These are phyloP conservation scores for Psilocybe cubensis DNA, from an alignment of 768 basidiomycete species.

Conservation along the genomic window DNA sequence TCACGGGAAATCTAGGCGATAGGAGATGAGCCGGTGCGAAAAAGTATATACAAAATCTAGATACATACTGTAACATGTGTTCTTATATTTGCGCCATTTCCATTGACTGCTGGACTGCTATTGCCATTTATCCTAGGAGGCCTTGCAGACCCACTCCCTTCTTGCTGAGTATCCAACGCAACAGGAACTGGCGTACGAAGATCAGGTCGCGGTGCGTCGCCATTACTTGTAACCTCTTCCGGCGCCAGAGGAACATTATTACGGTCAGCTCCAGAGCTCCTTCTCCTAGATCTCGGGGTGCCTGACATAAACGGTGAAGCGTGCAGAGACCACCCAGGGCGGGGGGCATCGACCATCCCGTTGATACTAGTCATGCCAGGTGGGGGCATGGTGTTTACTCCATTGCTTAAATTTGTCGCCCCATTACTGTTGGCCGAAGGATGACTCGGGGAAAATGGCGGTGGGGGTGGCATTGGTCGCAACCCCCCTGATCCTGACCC, in stretches of 20 bases:
- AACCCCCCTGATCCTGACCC: not conserved
- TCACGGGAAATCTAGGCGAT: not conserved
- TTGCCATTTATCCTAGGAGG: constrained; percentile 1
- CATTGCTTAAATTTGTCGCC: not conserved
- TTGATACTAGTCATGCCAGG: not conserved
- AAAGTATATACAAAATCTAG: not conserved
- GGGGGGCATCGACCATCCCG: not conserved
- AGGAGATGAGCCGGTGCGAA: not conserved
- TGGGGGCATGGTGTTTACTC: not conserved
- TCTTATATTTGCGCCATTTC: not conserved
- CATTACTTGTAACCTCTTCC: not conserved
- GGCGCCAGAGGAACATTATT: not conserved
- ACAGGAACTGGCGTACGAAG: not conserved
- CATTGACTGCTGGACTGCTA: not conserved
- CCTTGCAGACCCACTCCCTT: not conserved
- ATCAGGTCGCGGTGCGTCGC: not conserved
- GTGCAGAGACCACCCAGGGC: not conserved
- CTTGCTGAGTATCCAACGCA: not conserved
- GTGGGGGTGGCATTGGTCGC: constrained; percentile 4
- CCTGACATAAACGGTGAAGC: not conserved
- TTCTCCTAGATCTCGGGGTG: not conserved
- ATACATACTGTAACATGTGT: not conserved
- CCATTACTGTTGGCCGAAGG: constrained; percentile 5
- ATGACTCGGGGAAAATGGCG: not conserved
- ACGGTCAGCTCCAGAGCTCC: not conserved